Conservation (phyloP, 2,329 filamentous ascomycete genomes). For the Oidium heveae region DNA sequence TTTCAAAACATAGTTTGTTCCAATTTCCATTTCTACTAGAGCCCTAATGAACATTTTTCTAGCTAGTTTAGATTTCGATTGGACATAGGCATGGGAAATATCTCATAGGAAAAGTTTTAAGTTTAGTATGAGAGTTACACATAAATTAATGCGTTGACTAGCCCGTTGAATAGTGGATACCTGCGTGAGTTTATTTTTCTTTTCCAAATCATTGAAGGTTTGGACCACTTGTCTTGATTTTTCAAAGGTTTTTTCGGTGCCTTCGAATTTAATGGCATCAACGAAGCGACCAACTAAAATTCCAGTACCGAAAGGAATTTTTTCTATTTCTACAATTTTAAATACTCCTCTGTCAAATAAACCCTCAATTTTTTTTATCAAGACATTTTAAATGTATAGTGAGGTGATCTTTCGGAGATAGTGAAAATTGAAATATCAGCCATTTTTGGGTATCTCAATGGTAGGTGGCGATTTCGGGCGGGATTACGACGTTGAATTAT, state of each 20-base stretch:
- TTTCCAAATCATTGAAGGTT: slow-evolving; percentile 2
- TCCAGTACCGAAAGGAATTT: neutral
- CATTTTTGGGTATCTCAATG: neutral
- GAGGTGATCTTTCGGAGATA: neutral
- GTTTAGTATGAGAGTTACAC: neutral
- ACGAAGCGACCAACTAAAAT: neutral
- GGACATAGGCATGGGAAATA: neutral
- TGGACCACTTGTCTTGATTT: neutral
- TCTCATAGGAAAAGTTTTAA: neutral
- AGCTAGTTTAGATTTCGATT: neutral
- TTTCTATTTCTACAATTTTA: neutral
- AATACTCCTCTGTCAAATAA: neutral
- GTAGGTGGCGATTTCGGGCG: neutral
- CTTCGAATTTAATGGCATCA: neutral
- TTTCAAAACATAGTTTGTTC: neutral
- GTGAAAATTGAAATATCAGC: neutral
- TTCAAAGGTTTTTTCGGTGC: neutral
- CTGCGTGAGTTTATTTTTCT: slow-evolving; percentile 1
- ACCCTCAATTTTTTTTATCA: neutral
- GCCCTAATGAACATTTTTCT: neutral
- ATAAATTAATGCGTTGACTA: slow-evolving; percentile 1
- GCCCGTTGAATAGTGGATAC: neutral
- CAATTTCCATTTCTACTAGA: neutral
- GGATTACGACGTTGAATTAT: neutral
- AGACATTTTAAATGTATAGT: neutral